Evolutionary conservation across 1,284 basidiomycete species (phyloP), one percentile per base, ranked within the genome.

Genomic region (Xerocomus minutiporus): DNA sequence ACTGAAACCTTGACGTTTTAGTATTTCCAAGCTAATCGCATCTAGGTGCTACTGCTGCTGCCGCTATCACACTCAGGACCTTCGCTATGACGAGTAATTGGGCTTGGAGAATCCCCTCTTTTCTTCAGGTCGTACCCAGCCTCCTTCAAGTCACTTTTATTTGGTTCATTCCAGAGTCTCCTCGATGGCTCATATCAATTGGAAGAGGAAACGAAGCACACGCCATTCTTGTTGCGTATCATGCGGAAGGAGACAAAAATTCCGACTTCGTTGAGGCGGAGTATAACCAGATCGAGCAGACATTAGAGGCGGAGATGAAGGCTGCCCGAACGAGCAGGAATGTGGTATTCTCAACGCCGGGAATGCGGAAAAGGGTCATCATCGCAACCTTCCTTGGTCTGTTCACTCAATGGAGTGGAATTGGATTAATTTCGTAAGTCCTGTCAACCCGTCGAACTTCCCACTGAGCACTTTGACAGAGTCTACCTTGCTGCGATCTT

Each of bases 81-180:
- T 80, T 79, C 65, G 55, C 61, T 4, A 77, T 80, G 71, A 46
- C 57, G 2, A 75, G 60, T 53, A 72, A 77, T 59, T 80, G 80
- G 76, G 75, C 73, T 6, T 57, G 57, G 57, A 47, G 57, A 39
- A 57, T 57, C 5, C 52, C 57, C 1, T 57, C 57, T 15, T 23
- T 43, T 8, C 34, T 52, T 32, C 51, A 52, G 36, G 34, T 25
- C 3, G 28, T 38, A 3, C 51, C 51, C 3, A 52, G 47, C 26
- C 34, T 52, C 2, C 28, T 52, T 17, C 51, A 52, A 13, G 23
- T 50, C 25, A 5, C 15, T 13, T 52, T 52, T n/a, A 52, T 52
- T 11, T 42, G 31, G 38, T 48, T 47, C 25, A 13, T 48, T 6
- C 50, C 50, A 15, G 50, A 51, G 8, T 51, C 50, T 6, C 50